Evolutionary conservation across 2,329 filamentous ascomycete species (phyloP).

Genomic region (Aspergillus puulaauensis): DNA sequence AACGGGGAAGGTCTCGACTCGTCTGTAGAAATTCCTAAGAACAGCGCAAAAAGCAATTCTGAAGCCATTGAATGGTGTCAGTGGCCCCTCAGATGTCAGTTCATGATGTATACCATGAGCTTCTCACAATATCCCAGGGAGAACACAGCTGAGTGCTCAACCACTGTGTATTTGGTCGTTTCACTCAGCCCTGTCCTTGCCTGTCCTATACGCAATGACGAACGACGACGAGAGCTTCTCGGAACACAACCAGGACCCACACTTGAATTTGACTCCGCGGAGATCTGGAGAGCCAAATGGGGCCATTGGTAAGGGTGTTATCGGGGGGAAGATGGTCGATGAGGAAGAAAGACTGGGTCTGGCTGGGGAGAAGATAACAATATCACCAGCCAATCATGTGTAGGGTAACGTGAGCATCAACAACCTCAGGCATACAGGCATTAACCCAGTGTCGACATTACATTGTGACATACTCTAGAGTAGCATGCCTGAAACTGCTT

Average conservation of each 20-base stretch:
- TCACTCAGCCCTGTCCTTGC: neutral
- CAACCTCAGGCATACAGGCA: neutral
- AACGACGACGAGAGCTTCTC: neutral
- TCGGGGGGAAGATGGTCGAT: neutral
- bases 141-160: neutral
- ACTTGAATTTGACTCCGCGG: constrained; percentile 4
- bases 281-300: constrained; percentile 2
- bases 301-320: constrained; percentile 3
- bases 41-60: neutral
- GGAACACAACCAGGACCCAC: neutral
- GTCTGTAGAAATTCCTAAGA: neutral
- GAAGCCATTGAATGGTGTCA: neutral
- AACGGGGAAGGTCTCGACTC: neutral
- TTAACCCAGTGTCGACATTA: neutral
- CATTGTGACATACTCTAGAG: too few species aligned
- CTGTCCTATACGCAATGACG: neutral
- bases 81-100: neutral
- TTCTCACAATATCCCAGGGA: neutral
- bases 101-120: neutral
- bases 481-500: too few species aligned
- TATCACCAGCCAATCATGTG: neutral
- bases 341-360: neutral
- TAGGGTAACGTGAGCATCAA: neutral
- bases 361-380: constrained; percentile 3
- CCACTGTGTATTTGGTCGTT: neutral